Percentiles rank a stretch among this genome's conserved stretches.
These are phyloP conservation scores for Collybia nuda DNA, from an alignment of 768 basidiomycete genomes.

Conservation along the genomic window DNA sequence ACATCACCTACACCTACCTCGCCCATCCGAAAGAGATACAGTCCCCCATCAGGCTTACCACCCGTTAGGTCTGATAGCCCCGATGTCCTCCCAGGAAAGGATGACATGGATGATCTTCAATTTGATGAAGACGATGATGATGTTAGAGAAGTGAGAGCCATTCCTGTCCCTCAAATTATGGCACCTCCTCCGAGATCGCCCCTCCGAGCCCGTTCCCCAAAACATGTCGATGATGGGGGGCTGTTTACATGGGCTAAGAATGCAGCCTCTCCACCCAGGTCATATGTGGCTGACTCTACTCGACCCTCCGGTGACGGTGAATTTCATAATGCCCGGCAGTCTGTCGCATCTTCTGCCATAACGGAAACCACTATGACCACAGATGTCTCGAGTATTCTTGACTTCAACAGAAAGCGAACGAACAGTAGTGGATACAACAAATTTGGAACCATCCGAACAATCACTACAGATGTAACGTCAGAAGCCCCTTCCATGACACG, in stretches of 20 bases:
- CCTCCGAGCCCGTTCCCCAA: constrained; percentile 38
- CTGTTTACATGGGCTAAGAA: constrained; percentile 28
- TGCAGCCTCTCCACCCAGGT: constrained; percentile 24
- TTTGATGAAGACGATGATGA: constrained; percentile 17
- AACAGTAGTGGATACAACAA: constrained; percentile 50
- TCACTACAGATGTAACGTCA: constrained; percentile 80
- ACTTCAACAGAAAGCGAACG: constrained; percentile 26
- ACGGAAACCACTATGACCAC: constrained; percentile 54
- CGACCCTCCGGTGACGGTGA: constrained; percentile 32
- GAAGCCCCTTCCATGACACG: constrained; percentile 66
- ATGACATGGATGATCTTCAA: constrained; percentile 10
- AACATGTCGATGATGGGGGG: constrained; percentile 27
- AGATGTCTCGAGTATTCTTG: constrained; percentile 62
- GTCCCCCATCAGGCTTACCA: constrained; percentile 49
- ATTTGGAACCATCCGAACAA: constrained; percentile 80
- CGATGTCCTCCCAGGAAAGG: constrained; percentile 31
- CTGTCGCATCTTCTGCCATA: constrained; percentile 59
- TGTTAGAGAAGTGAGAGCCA: constrained; percentile 30
- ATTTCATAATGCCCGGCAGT: constrained; percentile 51
- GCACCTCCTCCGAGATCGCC: constrained; percentile 45
- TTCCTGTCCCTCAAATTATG: constrained; percentile 37
- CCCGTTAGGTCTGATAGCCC: constrained; percentile 58
- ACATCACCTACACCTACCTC: constrained; percentile 36
- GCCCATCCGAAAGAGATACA: constrained; percentile 46
- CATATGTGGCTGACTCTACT: constrained; percentile 27